phyloP scores from a whole-genome alignment of 192 early-diverging fungal species.

The Polychytrium aggregatum region DNA sequence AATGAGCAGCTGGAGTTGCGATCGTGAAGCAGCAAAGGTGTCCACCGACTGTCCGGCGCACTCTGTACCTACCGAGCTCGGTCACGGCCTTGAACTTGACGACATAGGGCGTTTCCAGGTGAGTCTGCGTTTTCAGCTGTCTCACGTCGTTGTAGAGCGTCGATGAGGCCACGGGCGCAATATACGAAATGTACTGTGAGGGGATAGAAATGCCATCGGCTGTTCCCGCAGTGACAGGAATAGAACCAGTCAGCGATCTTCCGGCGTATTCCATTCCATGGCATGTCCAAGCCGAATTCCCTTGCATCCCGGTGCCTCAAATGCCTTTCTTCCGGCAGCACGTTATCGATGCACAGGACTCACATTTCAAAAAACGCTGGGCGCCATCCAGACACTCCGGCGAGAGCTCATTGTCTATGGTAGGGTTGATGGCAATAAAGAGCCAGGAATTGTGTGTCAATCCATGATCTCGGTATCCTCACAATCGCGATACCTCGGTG shows the following conservation, averaged over 20 bases:
- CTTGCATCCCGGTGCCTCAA: neutral
- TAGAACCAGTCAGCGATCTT: neutral
- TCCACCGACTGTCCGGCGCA: neutral
- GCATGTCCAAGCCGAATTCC: no score
- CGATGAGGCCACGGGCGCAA: constrained; percentile 78
- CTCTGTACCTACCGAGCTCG: constrained; percentile 28
- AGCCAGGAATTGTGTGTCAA: no score
- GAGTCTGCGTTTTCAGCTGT: constrained; percentile 47
- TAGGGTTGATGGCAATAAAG: no score
- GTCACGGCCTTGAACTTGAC: constrained; percentile 80
- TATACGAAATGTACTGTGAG: constrained; percentile 66
- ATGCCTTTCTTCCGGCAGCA: no score
- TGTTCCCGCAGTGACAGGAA: no score
- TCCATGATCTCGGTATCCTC: no score
- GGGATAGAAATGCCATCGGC: constrained; percentile 86
- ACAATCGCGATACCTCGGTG: no score
- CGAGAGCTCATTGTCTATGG: constrained; percentile 93
- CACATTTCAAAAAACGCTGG: constrained; percentile 60
- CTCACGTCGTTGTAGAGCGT: constrained; percentile 68
- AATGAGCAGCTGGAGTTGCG: no score
- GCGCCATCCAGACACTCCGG: constrained; percentile 96
- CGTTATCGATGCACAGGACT: no score
- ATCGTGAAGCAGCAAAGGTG: neutral
- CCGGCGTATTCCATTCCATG: no score
- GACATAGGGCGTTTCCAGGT: constrained; percentile 93